Evolutionary conservation across 306 rosid genomes (phyloP).

Genomic region (Sicyos baderoa): DNA sequence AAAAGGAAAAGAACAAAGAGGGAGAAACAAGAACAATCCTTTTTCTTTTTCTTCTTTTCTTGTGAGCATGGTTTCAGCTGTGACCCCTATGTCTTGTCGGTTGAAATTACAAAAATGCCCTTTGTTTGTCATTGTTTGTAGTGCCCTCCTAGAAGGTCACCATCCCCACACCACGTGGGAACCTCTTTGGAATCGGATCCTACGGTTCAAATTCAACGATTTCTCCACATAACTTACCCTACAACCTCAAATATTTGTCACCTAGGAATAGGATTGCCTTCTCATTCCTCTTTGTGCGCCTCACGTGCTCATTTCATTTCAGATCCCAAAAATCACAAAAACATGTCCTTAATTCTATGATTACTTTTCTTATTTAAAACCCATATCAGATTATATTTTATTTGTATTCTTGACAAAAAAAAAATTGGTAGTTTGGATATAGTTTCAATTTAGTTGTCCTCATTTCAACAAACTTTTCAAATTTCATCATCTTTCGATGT

Average conservation of each 20-base stretch:
- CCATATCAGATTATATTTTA: too few relatives aligned
- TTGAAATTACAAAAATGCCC: background rate
- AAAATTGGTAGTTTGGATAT: too few relatives aligned
- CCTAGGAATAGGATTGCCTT: background rate
- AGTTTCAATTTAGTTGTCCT: too few relatives aligned
- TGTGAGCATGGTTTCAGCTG: background rate
- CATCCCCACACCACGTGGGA: background rate
- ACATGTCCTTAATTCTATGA: too few relatives aligned
- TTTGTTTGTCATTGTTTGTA: background rate
- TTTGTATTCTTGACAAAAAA: too few relatives aligned
- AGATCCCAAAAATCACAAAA: too few relatives aligned
- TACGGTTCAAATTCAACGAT: background rate
- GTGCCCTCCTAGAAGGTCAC: constrained; percentile 1
- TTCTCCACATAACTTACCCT: background rate
- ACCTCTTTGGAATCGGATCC: background rate
- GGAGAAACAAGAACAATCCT: too few relatives aligned
- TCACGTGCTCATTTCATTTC: background rate
- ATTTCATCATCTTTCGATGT: too few relatives aligned
- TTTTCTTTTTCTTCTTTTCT: too few relatives aligned
- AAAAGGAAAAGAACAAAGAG: too few relatives aligned
- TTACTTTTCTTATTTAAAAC: too few relatives aligned
- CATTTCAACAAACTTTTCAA: too few relatives aligned
- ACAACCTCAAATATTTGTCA: background rate
- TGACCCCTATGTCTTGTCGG: constrained; percentile 1
- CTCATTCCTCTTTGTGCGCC: background rate